Base-by-base conservation (phyloP, 352 stramenopile genomes). In the Phytopythium oedochilum region DNA sequence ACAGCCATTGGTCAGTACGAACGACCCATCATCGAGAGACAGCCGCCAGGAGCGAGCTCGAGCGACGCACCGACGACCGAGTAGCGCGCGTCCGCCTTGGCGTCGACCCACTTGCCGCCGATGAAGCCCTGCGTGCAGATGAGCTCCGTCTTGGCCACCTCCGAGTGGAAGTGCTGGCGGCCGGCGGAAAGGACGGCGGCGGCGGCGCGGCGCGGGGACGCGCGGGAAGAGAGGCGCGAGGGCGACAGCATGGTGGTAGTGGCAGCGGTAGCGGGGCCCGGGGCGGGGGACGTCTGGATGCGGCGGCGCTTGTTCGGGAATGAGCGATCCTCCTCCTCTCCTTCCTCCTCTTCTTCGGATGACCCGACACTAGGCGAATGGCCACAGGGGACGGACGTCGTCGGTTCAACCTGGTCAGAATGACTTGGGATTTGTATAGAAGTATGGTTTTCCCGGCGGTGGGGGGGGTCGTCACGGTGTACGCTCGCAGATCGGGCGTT, bases 81-180 rank as follows among this genome's bases (percentile, higher is more conserved):
- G 53, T 88, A 92, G 60, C 75, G 66, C 36, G 73, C 66, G 47
- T 65, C 70, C 17, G 64, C 66, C 59, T 86, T 73, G 18, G 73
- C 73, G 35, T 91, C 72, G 62, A 90, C 61, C 82, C 82, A 94
- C 34, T 84, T 70, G 59, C 84, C 84, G 60, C 85, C 72, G 59
- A 92, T 89, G 63, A 88, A 90, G 48, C 78, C 78, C 39, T 88
- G 68, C 29, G 78, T 85, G 61, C 81, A 79, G 52, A 94, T 75
- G 26, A 92, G 71, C 36, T 85, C 68, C 28, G 78, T 66, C 60
- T 88, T 86, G 49, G 55, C 50, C 49, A 90, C 68, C 45, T 88
- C 72, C 18, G 64, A 55, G 68, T 88, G 75, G 63, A 88, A 83
- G 46, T 64, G 68, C 42, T 53, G 65, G 47, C 17, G 49, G 18